phyloP scores from a whole-genome alignment of 768 basidiomycete species.

The Clathrus columnatus region DNA sequence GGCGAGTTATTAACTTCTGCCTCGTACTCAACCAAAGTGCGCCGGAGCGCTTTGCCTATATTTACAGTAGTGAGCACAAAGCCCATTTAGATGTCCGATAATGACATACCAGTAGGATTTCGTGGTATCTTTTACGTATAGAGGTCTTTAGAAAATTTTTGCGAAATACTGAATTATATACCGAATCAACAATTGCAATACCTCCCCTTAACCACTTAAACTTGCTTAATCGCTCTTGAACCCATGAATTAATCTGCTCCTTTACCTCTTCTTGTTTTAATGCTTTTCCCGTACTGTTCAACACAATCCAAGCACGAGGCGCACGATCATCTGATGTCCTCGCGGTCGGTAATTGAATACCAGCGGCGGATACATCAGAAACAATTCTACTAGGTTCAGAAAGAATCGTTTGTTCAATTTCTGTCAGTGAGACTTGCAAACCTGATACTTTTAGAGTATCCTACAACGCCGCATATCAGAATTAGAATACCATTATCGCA shows the following conservation, averaged over 20 bases:
- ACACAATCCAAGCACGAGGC: conserved; percentile 72
- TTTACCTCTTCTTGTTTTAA: conserved; percentile 33
- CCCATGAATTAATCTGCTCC: conserved; percentile 50
- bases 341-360: conserved; percentile 50
- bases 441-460: conserved; percentile 79
- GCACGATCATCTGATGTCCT: conserved; percentile 64
- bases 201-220: conserved; percentile 76
- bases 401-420: conserved; percentile 62
- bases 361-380: conserved; percentile 62
- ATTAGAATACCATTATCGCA: too few relatives aligned
- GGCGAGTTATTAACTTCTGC: too few relatives aligned
- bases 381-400: conserved; percentile 54
- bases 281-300: conserved; percentile 46
- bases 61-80: too few relatives aligned
- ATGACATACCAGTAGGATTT: too few relatives aligned
- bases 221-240: conserved; percentile 52
- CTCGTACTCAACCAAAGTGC: too few relatives aligned
- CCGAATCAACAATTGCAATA: conserved; percentile 56
- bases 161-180: too few relatives aligned
- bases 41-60: too few relatives aligned
- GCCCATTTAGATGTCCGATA: too few relatives aligned
- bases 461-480: conserved; percentile 32
- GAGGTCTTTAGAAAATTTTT: too few relatives aligned
- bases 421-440: conserved; percentile 69
- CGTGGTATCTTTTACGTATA: too few relatives aligned